Conservation (phyloP, 495 filamentous ascomycete genomes). For the Aspergillus cristatus region DNA sequence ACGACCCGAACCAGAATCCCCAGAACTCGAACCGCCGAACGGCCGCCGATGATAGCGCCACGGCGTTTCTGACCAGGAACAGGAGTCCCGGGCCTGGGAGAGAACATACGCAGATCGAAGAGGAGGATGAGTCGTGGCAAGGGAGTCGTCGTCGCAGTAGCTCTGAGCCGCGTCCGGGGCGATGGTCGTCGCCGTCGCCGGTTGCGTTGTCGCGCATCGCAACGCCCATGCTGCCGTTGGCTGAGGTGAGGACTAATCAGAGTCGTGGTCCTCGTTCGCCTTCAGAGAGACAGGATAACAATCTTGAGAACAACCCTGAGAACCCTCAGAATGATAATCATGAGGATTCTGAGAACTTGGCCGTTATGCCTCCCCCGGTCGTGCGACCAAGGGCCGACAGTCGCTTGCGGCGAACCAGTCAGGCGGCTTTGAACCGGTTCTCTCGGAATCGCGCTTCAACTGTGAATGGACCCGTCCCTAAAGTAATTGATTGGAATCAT, state of each 20-base stretch:
- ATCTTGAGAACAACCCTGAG: too few species aligned
- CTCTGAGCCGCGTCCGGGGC: slow-evolving; percentile 35
- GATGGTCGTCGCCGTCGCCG: slow-evolving; percentile 25
- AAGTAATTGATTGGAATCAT: background rate
- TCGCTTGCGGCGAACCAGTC: slow-evolving; percentile 26
- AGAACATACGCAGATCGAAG: too few species aligned
- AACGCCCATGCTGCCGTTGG: slow-evolving; percentile 30
- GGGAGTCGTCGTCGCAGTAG: slow-evolving; percentile 35
- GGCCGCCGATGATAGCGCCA: slow-evolving; percentile 3
- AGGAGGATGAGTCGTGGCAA: slow-evolving; percentile 25
- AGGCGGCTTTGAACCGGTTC: slow-evolving; percentile 24
- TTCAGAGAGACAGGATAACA: slow-evolving; percentile 1
- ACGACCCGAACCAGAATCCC: background rate
- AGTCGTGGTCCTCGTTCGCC: slow-evolving; percentile 9
- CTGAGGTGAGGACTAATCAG: slow-evolving; percentile 26
- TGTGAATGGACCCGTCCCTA: slow-evolving; percentile 17
- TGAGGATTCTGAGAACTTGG: slow-evolving; percentile 3
- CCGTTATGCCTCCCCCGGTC: slow-evolving; percentile 6
- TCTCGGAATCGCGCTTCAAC: slow-evolving; percentile 29
- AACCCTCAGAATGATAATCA: too few species aligned
- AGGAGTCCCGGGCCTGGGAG: too few species aligned
- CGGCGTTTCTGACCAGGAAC: too few species aligned
- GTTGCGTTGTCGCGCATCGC: slow-evolving; percentile 24
- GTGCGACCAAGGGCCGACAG: slow-evolving; percentile 3
- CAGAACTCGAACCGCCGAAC: slow-evolving; percentile 2